Evolutionary conservation across 140 eudicot genomes (phyloP).

Genomic region (Ambrosia hybrid): DNA sequence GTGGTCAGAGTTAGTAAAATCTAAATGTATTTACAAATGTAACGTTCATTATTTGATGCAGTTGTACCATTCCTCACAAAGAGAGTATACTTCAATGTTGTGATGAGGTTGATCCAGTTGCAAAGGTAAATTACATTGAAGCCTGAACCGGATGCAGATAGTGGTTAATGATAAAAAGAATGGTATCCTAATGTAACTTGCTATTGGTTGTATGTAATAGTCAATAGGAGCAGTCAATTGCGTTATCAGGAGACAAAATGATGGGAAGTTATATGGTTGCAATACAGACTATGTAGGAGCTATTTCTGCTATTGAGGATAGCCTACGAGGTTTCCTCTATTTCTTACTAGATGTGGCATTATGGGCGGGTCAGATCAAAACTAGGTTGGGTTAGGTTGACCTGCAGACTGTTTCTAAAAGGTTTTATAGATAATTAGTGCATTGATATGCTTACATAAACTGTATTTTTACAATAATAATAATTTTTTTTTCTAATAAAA

Average conservation of each 20-base stretch:
- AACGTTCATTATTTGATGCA: constrained; percentile 35
- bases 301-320: constrained; percentile 85
- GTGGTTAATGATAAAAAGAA: not conserved
- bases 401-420: not conserved
- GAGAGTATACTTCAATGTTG: constrained; percentile 63
- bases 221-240: constrained; percentile 97
- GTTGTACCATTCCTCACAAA: constrained; percentile 97
- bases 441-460: not conserved
- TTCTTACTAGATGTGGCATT: constrained; percentile 17
- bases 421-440: not conserved
- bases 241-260: constrained; percentile 55
- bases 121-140: constrained; percentile 52
- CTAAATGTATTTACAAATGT: constrained; percentile 4
- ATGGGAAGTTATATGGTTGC: constrained; percentile 90
- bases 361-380: not conserved
- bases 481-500: not conserved
- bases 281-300: constrained; percentile 97
- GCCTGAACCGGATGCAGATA: constrained; percentile 13
- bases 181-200: constrained; percentile 2
- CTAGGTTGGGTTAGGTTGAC: not conserved
- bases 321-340: constrained; percentile 67
- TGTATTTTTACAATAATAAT: not conserved
- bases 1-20: not conserved
- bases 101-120: constrained; percentile 86
- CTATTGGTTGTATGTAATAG: constrained; percentile 42